Conservation (phyloP, 2,329 filamentous ascomycete genomes). For the Aspergillus sp. region DNA sequence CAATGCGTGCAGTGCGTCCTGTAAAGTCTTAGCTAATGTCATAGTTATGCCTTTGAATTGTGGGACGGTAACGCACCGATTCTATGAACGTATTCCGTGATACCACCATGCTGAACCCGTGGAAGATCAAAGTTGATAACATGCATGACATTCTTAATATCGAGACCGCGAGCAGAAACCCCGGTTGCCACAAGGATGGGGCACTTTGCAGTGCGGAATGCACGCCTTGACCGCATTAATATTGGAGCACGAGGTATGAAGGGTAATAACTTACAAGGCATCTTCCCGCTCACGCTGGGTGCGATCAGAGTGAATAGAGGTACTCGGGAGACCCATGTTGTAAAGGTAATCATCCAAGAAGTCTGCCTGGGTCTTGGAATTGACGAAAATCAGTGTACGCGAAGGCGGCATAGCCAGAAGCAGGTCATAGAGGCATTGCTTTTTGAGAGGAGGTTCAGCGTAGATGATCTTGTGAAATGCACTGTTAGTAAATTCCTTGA, state of each 20-base stretch:
- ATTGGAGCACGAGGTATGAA: neutral
- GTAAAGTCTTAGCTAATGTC: neutral
- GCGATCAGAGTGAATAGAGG: slow-evolving; percentile 83
- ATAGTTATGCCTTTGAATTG: neutral
- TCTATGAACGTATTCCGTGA: slow-evolving; percentile 89
- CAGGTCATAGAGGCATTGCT: slow-evolving; percentile 69
- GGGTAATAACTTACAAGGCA: slow-evolving; percentile 63
- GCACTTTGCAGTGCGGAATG: slow-evolving; percentile 72
- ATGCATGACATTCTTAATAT: slow-evolving; percentile 82
- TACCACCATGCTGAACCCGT: slow-evolving; percentile 72
- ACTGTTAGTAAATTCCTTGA: neutral
- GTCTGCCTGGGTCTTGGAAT: slow-evolving; percentile 75
- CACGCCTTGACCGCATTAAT: slow-evolving; percentile 52
- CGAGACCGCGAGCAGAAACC: slow-evolving; percentile 82
- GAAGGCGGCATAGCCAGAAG: slow-evolving; percentile 69
- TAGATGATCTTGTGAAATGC: slow-evolving; percentile 57
- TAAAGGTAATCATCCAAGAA: slow-evolving; percentile 84
- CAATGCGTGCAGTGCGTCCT: slow-evolving; percentile 93
- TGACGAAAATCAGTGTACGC: slow-evolving; percentile 88
- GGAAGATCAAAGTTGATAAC: slow-evolving; percentile 95
- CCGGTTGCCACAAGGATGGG: slow-evolving; percentile 87
- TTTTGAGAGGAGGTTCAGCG: slow-evolving; percentile 68
- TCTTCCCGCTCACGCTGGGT: slow-evolving; percentile 92
- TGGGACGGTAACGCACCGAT: slow-evolving; percentile 67
- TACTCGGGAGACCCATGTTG: slow-evolving; percentile 76